phyloP scores from a whole-genome alignment of 2,329 filamentous ascomycete species.

The Cryphonectria carpinicola region DNA sequence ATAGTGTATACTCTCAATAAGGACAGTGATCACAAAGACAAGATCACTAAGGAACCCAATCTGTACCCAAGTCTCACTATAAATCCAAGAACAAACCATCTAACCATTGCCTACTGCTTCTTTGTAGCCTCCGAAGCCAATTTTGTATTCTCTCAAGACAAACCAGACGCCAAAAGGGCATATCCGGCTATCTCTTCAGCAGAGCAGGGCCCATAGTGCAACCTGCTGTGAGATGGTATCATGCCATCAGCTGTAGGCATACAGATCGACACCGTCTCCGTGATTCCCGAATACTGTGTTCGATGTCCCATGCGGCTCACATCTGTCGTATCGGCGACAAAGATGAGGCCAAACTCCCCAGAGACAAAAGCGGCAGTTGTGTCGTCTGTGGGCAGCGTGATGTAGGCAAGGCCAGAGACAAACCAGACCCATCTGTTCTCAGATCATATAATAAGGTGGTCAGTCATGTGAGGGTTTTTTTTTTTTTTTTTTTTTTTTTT shows the following conservation, averaged over 20 bases:
- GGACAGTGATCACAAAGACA: not conserved
- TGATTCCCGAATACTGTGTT: slow-evolving; percentile 44
- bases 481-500: too few species aligned
- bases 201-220: slow-evolving; percentile 21
- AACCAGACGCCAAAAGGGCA: not conserved
- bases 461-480: not conserved
- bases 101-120: not conserved
- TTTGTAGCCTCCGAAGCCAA: not conserved
- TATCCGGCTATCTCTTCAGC: not conserved
- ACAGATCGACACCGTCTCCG: slow-evolving; percentile 42
- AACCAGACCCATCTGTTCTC: slow-evolving; percentile 41
- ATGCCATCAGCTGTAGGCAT: slow-evolving; percentile 37
- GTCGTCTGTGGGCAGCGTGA: slow-evolving; percentile 44
- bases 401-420: slow-evolving; percentile 43
- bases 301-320: slow-evolving; percentile 46
- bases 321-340: slow-evolving; percentile 47
- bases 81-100: not conserved
- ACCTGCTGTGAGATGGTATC: slow-evolving; percentile 4
- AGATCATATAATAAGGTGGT: not conserved
- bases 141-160: not conserved
- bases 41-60: not conserved
- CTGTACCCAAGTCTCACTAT: not conserved
- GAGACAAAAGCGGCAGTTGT: slow-evolving; percentile 41
- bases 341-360: slow-evolving; percentile 46
- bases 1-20: not conserved